Percentiles rank a stretch among this genome's conserved stretches.
phyloP scores from a whole-genome alignment of 2,329 filamentous ascomycete genomes.

The Paecilomyces formosus region DNA sequence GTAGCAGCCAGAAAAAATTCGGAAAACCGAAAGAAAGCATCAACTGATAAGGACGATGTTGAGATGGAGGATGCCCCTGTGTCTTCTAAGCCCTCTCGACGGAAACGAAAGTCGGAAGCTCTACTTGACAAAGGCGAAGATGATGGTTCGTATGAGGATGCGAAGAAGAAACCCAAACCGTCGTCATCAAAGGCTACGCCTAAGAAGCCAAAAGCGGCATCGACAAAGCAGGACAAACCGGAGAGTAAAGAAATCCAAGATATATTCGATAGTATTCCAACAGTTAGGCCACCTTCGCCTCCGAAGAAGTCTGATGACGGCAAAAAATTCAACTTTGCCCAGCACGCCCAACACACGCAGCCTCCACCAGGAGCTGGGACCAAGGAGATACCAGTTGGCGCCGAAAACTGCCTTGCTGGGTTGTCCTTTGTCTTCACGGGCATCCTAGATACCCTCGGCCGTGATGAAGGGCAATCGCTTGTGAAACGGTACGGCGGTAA shows the following conservation, averaged over 20 bases:
- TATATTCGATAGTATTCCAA: constrained; percentile 82
- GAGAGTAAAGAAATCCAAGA: constrained; percentile 69
- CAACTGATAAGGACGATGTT: constrained; percentile 39
- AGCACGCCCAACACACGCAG: constrained; percentile 49
- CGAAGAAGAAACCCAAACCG: constrained; percentile 46
- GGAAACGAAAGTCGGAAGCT: constrained; percentile 53
- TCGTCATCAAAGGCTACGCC: constrained; percentile 22
- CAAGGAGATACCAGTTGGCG: constrained; percentile 70
- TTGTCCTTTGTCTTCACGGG: constrained; percentile 95
- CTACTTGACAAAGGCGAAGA: constrained; percentile 43
- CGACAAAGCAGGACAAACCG: constrained; percentile 58
- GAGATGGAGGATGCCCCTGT: constrained; percentile 46
- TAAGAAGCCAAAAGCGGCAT: constrained; percentile 47
- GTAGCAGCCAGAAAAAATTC: constrained; percentile 40
- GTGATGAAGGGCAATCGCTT: constrained; percentile 76
- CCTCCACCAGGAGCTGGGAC: constrained; percentile 57
- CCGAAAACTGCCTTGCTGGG: constrained; percentile 82
- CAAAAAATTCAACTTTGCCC: constrained; percentile 74
- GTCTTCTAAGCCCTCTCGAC: constrained; percentile 39
- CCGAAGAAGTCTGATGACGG: constrained; percentile 61
- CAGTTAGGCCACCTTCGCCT: constrained; percentile 73
- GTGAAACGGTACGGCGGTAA: constrained; percentile 95
- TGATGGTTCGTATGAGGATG: constrained; percentile 52
- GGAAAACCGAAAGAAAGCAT: constrained; percentile 26
- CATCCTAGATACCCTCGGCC: constrained; percentile 67